phyloP scores from a whole-genome alignment of 2,329 filamentous ascomycete species.

The Talaromyces rugulosus region DNA sequence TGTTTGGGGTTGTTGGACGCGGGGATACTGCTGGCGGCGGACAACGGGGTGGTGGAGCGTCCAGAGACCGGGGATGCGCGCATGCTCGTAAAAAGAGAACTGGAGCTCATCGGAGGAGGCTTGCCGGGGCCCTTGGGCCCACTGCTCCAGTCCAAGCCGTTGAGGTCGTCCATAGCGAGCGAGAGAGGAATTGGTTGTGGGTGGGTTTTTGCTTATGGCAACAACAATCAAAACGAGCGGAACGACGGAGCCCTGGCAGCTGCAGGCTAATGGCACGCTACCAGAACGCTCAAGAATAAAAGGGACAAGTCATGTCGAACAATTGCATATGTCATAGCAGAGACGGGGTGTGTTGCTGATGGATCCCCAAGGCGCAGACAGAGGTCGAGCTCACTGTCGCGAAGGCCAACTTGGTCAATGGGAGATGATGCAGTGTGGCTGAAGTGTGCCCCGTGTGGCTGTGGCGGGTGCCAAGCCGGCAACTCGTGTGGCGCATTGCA shows the following conservation, averaged over 20 bases:
- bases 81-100: slow-evolving; percentile 31
- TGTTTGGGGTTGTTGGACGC: slow-evolving; percentile 22
- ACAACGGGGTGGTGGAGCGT: slow-evolving; percentile 42
- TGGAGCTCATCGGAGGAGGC: slow-evolving; percentile 33
- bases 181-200: neutral
- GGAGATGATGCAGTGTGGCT: neutral
- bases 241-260: neutral
- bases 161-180: slow-evolving; percentile 43
- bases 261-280: neutral
- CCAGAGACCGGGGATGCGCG: slow-evolving; percentile 38
- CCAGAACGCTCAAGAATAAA: neutral
- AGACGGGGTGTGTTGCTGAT: neutral
- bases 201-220: neutral
- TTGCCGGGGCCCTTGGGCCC: slow-evolving; percentile 31
- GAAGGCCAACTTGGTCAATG: neutral
- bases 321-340: neutral
- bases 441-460: neutral
- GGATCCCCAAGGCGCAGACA: neutral
- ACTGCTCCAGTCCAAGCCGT: slow-evolving; percentile 42
- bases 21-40: slow-evolving; percentile 20
- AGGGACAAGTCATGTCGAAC: neutral
- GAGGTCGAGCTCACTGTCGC: neutral
- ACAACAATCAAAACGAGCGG: neutral
- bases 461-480: neutral
- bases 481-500: neutral